Evolutionary conservation across 148 eudicot genomes (phyloP).

Genomic region (Polygonum maritimum): DNA sequence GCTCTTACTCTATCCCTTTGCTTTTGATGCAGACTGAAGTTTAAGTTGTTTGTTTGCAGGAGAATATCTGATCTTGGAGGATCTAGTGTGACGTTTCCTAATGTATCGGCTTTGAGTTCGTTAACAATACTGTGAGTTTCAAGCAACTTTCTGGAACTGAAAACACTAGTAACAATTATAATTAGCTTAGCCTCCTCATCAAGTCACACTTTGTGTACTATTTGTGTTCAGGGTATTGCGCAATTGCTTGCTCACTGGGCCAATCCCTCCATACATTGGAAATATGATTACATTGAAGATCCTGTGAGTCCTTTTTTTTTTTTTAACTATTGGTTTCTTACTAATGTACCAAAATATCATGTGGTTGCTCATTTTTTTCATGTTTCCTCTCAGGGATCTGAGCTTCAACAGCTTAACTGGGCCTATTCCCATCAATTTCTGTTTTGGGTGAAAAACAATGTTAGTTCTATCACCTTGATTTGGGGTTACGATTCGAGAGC

Average conservation of each 20-base stretch:
- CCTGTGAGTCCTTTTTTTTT: constrained; percentile 19
- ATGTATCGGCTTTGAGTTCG: constrained; percentile 12
- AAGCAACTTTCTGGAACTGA: not conserved
- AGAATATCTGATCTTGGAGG: constrained; percentile 63
- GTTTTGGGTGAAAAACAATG: too few relatives aligned
- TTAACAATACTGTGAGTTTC: constrained; percentile 44
- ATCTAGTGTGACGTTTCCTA: constrained; percentile 33
- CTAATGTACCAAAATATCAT: not conserved
- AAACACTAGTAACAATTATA: not conserved
- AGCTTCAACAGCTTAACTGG: constrained; percentile 48
- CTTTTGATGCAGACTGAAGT: not conserved
- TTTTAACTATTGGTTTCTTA: not conserved
- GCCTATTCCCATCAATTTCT: constrained; percentile 20
- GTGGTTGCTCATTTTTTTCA: not conserved
- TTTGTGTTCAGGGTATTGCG: constrained; percentile 45
- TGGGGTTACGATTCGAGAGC: too few relatives aligned
- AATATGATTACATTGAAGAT: too few relatives aligned
- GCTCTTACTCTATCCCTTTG: too few relatives aligned
- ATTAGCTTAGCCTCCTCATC: not conserved
- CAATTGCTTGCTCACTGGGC: constrained; percentile 55
- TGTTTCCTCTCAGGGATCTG: constrained; percentile 34
- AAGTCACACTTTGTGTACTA: constrained; percentile 15
- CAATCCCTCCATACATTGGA: constrained; percentile 45
- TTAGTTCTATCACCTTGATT: too few relatives aligned
- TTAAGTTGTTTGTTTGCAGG: constrained; percentile 30